phyloP scores from a whole-genome alignment of 2,329 filamentous ascomycete species.

The Fusarium sacchari region DNA sequence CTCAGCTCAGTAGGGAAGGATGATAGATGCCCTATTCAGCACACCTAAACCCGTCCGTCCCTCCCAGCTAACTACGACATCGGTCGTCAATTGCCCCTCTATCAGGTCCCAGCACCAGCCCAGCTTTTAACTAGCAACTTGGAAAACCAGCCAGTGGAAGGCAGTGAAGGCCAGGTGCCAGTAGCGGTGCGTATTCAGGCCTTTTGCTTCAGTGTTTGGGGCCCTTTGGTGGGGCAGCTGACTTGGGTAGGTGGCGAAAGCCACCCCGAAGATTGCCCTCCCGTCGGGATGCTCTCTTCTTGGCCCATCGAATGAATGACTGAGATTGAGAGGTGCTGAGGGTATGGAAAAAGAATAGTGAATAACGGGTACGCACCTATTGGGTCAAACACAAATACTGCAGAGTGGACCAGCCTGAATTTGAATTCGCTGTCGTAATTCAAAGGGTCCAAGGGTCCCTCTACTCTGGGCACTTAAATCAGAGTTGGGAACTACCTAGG shows the following conservation, averaged over 20 bases:
- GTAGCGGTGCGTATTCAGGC: constrained; percentile 26
- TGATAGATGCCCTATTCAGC: constrained; percentile 6
- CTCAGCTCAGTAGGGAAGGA: constrained; percentile 7
- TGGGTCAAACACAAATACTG: not conserved
- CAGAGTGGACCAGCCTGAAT: not conserved
- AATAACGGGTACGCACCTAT: constrained; percentile 21
- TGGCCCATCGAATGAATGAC: constrained; percentile 6
- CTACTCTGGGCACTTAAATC: not conserved
- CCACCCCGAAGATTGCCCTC: constrained; percentile 36
- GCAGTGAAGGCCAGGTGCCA: constrained; percentile 18
- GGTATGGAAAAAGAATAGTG: constrained; percentile 26
- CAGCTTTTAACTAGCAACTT: constrained; percentile 5
- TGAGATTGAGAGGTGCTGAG: not conserved
- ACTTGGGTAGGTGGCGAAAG: constrained; percentile 47
- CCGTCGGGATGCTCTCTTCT: constrained; percentile 7
- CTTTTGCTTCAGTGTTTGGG: constrained; percentile 28
- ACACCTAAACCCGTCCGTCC: not conserved
- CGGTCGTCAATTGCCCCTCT: not conserved
- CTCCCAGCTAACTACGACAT: not conserved
- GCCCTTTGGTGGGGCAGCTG: constrained; percentile 48
- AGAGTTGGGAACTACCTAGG: constrained; percentile 17
- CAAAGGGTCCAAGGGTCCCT: constrained; percentile 37
- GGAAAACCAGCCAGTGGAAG: not conserved
- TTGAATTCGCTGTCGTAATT: constrained; percentile 10
- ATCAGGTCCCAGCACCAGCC: not conserved